These are phyloP conservation scores for Neoboletus brunneissimus DNA, from an alignment of 768 basidiomycete species.

Conservation along the genomic window DNA sequence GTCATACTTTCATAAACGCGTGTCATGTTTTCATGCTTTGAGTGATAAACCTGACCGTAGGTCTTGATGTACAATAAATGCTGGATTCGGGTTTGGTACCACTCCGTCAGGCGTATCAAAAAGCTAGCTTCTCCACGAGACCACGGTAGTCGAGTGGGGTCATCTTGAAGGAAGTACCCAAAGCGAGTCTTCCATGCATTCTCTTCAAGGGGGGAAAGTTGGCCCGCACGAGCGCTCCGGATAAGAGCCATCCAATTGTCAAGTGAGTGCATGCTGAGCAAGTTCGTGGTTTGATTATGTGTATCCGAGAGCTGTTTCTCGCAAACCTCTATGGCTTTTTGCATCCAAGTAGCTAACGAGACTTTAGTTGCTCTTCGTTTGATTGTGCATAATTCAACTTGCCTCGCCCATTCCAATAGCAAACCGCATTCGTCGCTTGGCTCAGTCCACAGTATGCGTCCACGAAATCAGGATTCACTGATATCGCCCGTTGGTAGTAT, in stretches of 20 bases:
- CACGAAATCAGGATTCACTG: slow-evolving; percentile 41
- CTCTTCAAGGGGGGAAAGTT: slow-evolving; percentile 26
- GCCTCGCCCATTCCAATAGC: slow-evolving; percentile 44
- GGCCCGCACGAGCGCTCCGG: slow-evolving; percentile 24
- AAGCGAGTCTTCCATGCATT: slow-evolving; percentile 34
- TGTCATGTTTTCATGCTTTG: slow-evolving; percentile 12
- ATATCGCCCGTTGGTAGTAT: slow-evolving; percentile 45
- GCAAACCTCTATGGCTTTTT: slow-evolving; percentile 36
- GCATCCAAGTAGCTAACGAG: slow-evolving; percentile 33
- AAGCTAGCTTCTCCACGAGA: slow-evolving; percentile 41
- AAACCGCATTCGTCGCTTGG: slow-evolving; percentile 44
- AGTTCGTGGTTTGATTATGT: slow-evolving; percentile 31
- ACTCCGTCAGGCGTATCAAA: slow-evolving; percentile 44
- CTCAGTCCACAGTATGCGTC: slow-evolving; percentile 50
- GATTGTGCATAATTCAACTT: slow-evolving; percentile 8
- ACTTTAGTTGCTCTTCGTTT: slow-evolving; percentile 7
- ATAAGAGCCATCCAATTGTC: slow-evolving; percentile 40
- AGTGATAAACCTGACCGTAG: slow-evolving; percentile 30
- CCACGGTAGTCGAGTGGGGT: slow-evolving; percentile 17
- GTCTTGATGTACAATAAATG: slow-evolving; percentile 40
- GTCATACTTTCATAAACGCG: slow-evolving; percentile 6
- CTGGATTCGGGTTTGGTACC: slow-evolving; percentile 42
- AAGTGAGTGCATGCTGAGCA: slow-evolving; percentile 26
- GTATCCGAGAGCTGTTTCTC: slow-evolving; percentile 36
- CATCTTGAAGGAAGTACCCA: slow-evolving; percentile 27